These are phyloP conservation scores for Physocladia obscura DNA, from an alignment of 192 early-diverging fungal genomes.

Conservation along the genomic window DNA sequence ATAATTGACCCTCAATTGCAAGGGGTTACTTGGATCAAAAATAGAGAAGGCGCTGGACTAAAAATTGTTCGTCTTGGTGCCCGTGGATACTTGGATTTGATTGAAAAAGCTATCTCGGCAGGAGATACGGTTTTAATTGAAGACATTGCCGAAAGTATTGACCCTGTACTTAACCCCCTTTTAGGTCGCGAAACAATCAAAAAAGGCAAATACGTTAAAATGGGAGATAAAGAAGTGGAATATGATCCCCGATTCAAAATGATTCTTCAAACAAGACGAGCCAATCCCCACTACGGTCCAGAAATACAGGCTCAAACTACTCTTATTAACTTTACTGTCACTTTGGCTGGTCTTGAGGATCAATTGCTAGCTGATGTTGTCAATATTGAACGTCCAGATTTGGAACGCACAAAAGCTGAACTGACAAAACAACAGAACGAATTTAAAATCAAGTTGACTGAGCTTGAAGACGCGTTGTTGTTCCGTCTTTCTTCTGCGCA, in stretches of 20 bases:
- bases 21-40: constrained; percentile 67
- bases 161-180: constrained; percentile 62
- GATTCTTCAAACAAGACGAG: constrained; percentile 60
- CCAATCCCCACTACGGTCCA: constrained; percentile 68
- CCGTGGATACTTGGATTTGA: constrained; percentile 60
- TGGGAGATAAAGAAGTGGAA: constrained; percentile 72
- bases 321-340: constrained; percentile 69
- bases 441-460: constrained; percentile 65
- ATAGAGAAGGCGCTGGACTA: constrained; percentile 53
- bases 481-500: constrained; percentile 59
- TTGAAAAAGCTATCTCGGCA: constrained; percentile 62
- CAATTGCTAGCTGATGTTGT: constrained; percentile 68
- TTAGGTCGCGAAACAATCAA: constrained; percentile 68
- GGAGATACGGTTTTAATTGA: constrained; percentile 64
- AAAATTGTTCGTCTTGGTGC: constrained; percentile 58
- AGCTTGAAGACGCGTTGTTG: constrained; percentile 64
- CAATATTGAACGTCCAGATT: constrained; percentile 65
- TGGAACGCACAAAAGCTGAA: constrained; percentile 63
- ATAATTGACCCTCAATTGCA: constrained; percentile 71
- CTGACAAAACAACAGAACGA: constrained; percentile 70
- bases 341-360: constrained; percentile 62
- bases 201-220: constrained; percentile 64
- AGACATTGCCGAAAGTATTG: constrained; percentile 62
- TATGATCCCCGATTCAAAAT: constrained; percentile 63
- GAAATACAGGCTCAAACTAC: constrained; percentile 71